These are phyloP conservation scores for Trichoderma virens DNA, from an alignment of 495 filamentous ascomycete genomes.

Conservation along the genomic window DNA sequence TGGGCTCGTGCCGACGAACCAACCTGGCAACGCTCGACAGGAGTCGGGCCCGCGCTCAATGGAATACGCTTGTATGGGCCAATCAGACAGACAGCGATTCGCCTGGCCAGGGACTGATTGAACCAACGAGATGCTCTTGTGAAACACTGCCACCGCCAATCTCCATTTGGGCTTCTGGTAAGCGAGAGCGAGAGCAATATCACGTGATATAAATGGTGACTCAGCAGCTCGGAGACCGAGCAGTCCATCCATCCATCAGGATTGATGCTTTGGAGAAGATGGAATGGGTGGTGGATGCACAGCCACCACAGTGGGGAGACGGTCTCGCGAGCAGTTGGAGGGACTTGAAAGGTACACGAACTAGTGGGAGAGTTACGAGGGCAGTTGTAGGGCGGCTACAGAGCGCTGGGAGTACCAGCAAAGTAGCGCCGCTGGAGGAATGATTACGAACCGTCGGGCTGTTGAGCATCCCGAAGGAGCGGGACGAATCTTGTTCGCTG, in stretches of 20 bases:
- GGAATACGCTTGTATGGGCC: neutral
- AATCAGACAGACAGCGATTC: neutral
- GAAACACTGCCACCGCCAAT: slow-evolving; percentile 4
- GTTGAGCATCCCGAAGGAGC: slow-evolving; percentile 6
- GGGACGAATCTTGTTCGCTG: neutral
- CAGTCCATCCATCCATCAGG: neutral
- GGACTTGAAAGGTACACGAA: neutral
- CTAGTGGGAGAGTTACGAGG: neutral
- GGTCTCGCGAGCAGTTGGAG: neutral
- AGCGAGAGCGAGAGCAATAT: neutral
- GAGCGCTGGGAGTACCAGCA: neutral
- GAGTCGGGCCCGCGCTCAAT: neutral
- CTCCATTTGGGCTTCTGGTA: neutral
- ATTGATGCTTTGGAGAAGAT: neutral
- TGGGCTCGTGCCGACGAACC: neutral
- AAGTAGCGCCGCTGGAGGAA: neutral
- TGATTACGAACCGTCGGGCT: slow-evolving; percentile 2
- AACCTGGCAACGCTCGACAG: neutral
- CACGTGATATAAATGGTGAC: neutral
- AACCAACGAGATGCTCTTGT: neutral
- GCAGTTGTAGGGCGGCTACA: neutral
- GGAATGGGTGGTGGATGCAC: neutral
- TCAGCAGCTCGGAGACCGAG: neutral
- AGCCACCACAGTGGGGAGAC: slow-evolving; percentile 4
- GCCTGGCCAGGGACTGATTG: neutral